Base-by-base conservation (phyloP, 2,329 filamentous ascomycete species). In the Neopestalotiopsis rosae region DNA sequence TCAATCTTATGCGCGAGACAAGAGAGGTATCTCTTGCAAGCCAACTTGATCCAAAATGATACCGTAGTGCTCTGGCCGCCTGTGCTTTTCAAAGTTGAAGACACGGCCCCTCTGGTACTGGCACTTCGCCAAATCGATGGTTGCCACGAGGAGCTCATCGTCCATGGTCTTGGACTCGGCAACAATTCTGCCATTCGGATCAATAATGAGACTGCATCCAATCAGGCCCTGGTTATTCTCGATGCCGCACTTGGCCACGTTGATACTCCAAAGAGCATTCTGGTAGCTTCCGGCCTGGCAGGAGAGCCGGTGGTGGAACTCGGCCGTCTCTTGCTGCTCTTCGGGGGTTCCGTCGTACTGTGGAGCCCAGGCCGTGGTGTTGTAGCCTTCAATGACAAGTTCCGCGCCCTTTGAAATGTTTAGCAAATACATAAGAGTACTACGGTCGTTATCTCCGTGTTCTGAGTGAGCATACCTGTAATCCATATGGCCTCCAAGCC, bases 281-380 rank as follows among this genome's bases (percentile, higher is more conserved):
- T 85, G 85, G 72, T 88, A 88, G 69, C 81, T 84, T 63, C 87
- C 85, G 1, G 81, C 80, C 74, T 87, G 85, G 80, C 86, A 84
- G 9, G 84, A 82, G 24, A 88, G 76, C 63, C 81, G 79, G 69
- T 87, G 86, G 67, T 88, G 86, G 73, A 87, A 86, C 9, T 87
- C 77, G 0, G 86, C 84, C 71, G 84, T 77, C 14, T 76, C 76
- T 69, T 86, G 82, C 30, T 85, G 83, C 69, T 86, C 80, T 68
- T 82, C 80, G 10, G 71, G 75, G 7, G 76, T 72, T 2, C 77
- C 69, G 61, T 76, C 65, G 71, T 81, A 81, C 81, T 86, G 69
- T 24, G 84, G 83, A 52, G 85, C 84, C 71, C 81, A 86, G 0
- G 81, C 80, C 4, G 82, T 83, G 2, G 85, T 87, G 74, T 87